Percentiles rank a stretch among this genome's conserved stretches.
phyloP scores from a whole-genome alignment of 176 grass and related monocot genomes.

The Oryza australiensis region DNA sequence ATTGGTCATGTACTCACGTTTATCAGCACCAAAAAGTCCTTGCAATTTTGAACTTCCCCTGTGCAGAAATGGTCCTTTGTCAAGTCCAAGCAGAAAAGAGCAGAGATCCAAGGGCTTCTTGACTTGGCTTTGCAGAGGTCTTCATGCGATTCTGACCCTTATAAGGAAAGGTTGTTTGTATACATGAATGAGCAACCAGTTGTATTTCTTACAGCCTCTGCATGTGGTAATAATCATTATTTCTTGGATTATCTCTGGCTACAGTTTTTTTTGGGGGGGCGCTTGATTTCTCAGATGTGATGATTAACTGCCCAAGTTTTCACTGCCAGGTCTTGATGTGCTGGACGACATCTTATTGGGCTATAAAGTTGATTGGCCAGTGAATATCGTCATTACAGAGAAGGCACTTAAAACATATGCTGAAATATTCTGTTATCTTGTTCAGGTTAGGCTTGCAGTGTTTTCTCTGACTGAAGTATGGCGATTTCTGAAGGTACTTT shows the following conservation, averaged over 20 bases:
- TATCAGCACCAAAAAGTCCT: slow-evolving; percentile 8
- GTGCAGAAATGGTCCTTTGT: slow-evolving; percentile 74
- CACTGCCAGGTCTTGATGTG: slow-evolving; percentile 62
- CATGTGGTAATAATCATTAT: slow-evolving; percentile 59
- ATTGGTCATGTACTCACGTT: slow-evolving; percentile 5
- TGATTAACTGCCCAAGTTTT: slow-evolving; percentile 32
- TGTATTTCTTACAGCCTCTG: slow-evolving; percentile 45
- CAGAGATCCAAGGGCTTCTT: slow-evolving; percentile 83
- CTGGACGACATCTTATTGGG: slow-evolving; percentile 86
- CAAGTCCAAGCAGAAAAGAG: slow-evolving; percentile 69
- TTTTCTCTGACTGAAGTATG: slow-evolving; percentile 81
- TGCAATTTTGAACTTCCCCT: slow-evolving; percentile 23
- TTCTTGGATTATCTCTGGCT: slow-evolving; percentile 4
- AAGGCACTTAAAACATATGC: slow-evolving; percentile 87
- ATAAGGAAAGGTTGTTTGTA: slow-evolving; percentile 83
- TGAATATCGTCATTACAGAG: slow-evolving; percentile 82
- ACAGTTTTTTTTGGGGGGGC: slow-evolving; percentile 10
- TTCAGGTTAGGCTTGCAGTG: slow-evolving; percentile 79
- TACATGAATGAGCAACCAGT: slow-evolving; percentile 54
- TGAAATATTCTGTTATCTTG: slow-evolving; percentile 89
- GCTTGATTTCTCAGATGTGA: slow-evolving; percentile 28
- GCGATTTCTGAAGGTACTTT: slow-evolving; percentile 75
- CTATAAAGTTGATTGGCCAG: slow-evolving; percentile 94
- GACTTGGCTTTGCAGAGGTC: slow-evolving; percentile 86
- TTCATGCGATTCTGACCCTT: slow-evolving; percentile 83